Percentiles rank a stretch among this genome's conserved stretches.
phyloP scores from a whole-genome alignment of 2,329 filamentous ascomycete species.

The Aspergillus sp. region DNA sequence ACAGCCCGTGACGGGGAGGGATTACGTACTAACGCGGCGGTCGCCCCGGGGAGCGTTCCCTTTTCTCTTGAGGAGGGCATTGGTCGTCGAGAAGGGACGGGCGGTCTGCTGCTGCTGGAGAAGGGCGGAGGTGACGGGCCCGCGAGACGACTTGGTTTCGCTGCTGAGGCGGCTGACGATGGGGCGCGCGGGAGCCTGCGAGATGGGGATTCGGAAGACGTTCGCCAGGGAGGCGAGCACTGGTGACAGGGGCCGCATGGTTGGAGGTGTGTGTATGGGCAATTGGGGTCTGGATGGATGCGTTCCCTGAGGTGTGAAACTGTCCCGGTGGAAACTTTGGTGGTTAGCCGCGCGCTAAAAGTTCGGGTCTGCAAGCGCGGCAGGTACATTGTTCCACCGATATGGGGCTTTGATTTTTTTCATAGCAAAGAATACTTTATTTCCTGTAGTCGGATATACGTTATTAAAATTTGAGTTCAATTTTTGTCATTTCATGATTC shows the following conservation, averaged over 20 bases:
- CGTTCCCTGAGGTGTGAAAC: conserved; percentile 11
- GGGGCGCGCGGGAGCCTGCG: conserved; percentile 28
- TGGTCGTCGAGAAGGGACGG: conserved; percentile 41
- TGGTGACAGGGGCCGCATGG: conserved; percentile 38
- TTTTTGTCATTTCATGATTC: neutral
- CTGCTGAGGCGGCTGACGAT: conserved; percentile 21
- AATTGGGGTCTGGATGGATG: neutral
- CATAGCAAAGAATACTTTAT: too few relatives aligned
- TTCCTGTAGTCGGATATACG: neutral
- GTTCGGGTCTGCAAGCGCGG: neutral
- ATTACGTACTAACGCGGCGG: conserved; percentile 45
- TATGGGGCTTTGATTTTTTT: too few relatives aligned
- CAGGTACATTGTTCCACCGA: too few relatives aligned
- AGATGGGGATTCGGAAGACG: conserved; percentile 44
- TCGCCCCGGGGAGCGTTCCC: conserved; percentile 30
- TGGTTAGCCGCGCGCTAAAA: conserved; percentile 15
- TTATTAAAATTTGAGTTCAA: neutral
- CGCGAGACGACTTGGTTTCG: conserved; percentile 20
- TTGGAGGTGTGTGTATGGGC: neutral
- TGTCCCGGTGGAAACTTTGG: conserved; percentile 10
- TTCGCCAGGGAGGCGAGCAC: conserved; percentile 45
- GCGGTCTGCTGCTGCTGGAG: conserved; percentile 20
- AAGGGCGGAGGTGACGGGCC: conserved; percentile 22
- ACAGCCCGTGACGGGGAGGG: neutral
- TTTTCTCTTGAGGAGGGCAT: conserved; percentile 40